phyloP scores from a whole-genome alignment of 495 filamentous ascomycete species.

The Clavariopsis aquatica region DNA sequence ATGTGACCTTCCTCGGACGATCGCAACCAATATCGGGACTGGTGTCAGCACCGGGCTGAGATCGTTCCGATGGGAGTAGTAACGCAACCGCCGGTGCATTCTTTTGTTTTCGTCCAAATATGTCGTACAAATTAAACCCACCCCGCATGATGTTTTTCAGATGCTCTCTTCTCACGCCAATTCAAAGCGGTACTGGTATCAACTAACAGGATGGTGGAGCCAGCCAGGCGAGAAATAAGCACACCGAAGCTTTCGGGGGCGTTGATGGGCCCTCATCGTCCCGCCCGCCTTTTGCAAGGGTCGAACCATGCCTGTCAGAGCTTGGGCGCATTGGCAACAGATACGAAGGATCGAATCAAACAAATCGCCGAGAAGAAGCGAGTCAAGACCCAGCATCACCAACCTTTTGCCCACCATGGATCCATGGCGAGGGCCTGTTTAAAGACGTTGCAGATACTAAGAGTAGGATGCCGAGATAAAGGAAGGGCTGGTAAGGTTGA shows the following conservation, averaged over 20 bases:
- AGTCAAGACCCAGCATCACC: too few species aligned
- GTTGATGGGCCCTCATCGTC: slow-evolving; percentile 71
- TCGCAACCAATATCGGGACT: not conserved
- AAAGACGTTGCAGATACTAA: too few species aligned
- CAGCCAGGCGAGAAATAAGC: not conserved
- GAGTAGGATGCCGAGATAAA: too few species aligned
- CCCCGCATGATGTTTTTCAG: not conserved
- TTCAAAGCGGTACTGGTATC: too few species aligned
- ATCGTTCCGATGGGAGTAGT: not conserved
- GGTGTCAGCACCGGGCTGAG: not conserved
- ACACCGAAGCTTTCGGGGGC: slow-evolving; percentile 68
- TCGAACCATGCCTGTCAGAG: slow-evolving; percentile 63
- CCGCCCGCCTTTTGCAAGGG: slow-evolving; percentile 57
- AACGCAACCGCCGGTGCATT: not conserved
- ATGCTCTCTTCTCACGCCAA: too few species aligned
- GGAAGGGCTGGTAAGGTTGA: too few species aligned
- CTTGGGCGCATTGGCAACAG: slow-evolving; percentile 57
- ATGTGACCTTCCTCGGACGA: not conserved
- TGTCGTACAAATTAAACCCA: not conserved
- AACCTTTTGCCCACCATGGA: too few species aligned
- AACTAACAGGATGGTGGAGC: not conserved
- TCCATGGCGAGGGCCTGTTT: too few species aligned
- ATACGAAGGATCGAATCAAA: too few species aligned
- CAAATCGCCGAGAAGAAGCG: too few species aligned
- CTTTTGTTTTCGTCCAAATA: not conserved